phyloP scores from a whole-genome alignment of 2,329 filamentous ascomycete genomes.

The Graphiopsis chlorocephala region DNA sequence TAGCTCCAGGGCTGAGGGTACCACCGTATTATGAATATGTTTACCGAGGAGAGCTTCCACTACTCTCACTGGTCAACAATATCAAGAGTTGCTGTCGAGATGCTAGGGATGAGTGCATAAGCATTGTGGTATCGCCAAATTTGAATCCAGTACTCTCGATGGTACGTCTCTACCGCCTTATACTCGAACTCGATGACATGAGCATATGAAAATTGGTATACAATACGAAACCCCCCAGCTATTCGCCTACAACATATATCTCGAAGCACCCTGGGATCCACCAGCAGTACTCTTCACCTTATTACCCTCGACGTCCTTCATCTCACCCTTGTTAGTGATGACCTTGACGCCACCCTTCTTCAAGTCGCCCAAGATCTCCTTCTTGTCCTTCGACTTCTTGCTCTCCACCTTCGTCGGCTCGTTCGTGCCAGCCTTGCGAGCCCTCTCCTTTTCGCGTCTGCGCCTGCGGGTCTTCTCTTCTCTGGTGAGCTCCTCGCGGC shows the following conservation, averaged over 20 bases:
- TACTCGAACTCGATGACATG: background rate
- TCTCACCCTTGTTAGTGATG: conserved; percentile 83
- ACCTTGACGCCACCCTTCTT: conserved; percentile 87
- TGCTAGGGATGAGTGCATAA: background rate
- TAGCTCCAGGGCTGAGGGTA: background rate
- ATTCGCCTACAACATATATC: conserved; percentile 34
- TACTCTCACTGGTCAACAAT: background rate
- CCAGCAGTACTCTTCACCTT: conserved; percentile 49
- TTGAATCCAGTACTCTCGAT: background rate
- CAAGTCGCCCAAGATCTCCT: conserved; percentile 62
- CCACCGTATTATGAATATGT: background rate
- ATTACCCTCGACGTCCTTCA: conserved; percentile 80
- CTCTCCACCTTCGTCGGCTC: conserved; percentile 43
- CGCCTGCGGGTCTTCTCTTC: conserved; percentile 75
- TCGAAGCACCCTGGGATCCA: conserved; percentile 29
- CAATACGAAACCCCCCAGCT: background rate
- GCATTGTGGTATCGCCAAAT: background rate
- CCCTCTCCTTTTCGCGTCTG: conserved; percentile 76
- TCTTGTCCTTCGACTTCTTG: conserved; percentile 59
- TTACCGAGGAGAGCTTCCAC: background rate
- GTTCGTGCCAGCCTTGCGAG: conserved; percentile 63
- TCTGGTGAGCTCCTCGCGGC: conserved; percentile 79
- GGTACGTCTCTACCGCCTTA: background rate
- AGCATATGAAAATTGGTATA: background rate
- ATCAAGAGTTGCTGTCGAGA: background rate